Evolutionary conservation across 2,329 filamentous ascomycete species (phyloP).

Genomic region (Mycocentrospora acerina): DNA sequence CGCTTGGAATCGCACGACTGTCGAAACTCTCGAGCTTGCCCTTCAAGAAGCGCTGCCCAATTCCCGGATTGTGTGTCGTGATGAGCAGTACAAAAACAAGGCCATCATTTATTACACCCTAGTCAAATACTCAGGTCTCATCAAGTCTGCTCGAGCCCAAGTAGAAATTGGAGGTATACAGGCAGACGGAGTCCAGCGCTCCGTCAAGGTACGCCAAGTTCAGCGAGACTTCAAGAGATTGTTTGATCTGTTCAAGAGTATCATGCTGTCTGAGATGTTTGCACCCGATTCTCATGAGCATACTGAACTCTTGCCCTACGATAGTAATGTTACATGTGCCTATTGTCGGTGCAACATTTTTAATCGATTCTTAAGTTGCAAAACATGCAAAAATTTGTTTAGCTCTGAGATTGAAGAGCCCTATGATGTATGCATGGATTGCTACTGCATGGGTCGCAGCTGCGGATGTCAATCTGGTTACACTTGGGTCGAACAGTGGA

Average conservation of each 20-base stretch:
- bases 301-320: conserved; percentile 76
- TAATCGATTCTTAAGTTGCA: conserved; percentile 93
- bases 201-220: conserved; percentile 66
- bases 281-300: conserved; percentile 66
- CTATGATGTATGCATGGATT: conserved; percentile 98
- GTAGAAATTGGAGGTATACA: conserved; percentile 49
- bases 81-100: conserved; percentile 99
- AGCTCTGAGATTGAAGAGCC: conserved; percentile 74
- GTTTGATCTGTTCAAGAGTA: conserved; percentile 73
- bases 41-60: conserved; percentile 84
- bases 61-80: conserved; percentile 86
- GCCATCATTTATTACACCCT: conserved; percentile 89
- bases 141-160: conserved; percentile 60
- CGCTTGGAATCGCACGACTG: conserved; percentile 94
- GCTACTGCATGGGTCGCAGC: conserved; percentile 94
- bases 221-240: conserved; percentile 79
- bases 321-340: conserved; percentile 90
- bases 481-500: conserved; percentile 90
- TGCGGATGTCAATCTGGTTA: conserved; percentile 85
- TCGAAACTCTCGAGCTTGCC: conserved; percentile 85
- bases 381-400: conserved; percentile 71
- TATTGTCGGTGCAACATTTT: conserved; percentile 97
- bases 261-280: conserved; percentile 87
- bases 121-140: conserved; percentile 68
- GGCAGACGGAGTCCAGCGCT: conserved; percentile 41